Evolutionary conservation across 2,329 filamentous ascomycete genomes (phyloP).

Genomic region (Aspergillus pseudoterreus): DNA sequence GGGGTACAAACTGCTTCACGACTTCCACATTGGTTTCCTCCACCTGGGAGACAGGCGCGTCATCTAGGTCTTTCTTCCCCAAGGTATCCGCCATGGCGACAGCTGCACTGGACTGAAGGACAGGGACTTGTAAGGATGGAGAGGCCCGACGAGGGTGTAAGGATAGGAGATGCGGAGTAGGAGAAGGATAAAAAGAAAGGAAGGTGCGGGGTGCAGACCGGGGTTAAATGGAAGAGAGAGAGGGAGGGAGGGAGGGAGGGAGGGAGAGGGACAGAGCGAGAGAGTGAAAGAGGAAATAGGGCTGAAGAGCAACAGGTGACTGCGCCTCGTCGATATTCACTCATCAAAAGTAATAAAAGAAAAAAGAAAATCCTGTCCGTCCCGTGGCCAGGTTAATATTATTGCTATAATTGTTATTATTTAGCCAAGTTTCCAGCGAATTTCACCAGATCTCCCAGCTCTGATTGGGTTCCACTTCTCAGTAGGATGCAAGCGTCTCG

Average conservation of each 20-base stretch:
- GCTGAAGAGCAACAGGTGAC: conserved; percentile 5
- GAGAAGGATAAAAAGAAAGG: neutral
- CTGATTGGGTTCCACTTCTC: neutral
- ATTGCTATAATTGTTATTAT: neutral
- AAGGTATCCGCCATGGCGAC: conserved; percentile 10
- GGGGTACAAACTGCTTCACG: conserved; percentile 12
- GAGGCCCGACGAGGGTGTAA: neutral
- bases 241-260: neutral
- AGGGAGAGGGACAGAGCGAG: conserved; percentile 1
- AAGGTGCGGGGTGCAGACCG: conserved; percentile 7
- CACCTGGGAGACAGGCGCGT: neutral
- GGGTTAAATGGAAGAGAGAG: neutral
- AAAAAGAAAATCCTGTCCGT: neutral
- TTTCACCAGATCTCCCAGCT: neutral
- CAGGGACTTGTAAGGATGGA: neutral
- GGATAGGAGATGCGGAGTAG: neutral
- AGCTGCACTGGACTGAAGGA: neutral
- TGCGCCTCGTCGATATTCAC: neutral
- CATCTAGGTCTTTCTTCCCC: conserved; percentile 8
- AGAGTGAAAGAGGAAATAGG: conserved; percentile 5
- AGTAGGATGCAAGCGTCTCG: neutral
- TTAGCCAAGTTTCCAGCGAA: neutral
- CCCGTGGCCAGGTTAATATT: neutral
- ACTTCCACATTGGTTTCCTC: conserved; percentile 1
- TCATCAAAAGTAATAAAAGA: neutral